A percentile compares a stretch with the other conserved stretches of the same genome.
phyloP scores from a whole-genome alignment of 306 rosid species.

The Cicer judaicum region DNA sequence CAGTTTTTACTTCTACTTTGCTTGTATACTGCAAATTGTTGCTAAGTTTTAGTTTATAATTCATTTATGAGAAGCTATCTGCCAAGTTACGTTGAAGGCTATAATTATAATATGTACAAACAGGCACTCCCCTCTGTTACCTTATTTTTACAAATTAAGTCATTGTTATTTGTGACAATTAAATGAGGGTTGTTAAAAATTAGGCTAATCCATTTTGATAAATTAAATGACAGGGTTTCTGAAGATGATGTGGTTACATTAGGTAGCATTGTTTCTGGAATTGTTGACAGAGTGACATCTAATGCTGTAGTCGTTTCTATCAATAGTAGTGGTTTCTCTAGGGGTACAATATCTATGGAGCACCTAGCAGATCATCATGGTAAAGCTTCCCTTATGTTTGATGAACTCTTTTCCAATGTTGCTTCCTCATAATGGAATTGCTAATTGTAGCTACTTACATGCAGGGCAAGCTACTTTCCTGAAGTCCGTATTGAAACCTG shows the following conservation, averaged over 20 bases:
- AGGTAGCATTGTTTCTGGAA: conserved; percentile 84
- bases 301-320: conserved; percentile 66
- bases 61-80: conserved; percentile 19
- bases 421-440: conserved; percentile 29
- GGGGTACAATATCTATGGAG: conserved; percentile 76
- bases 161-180: conserved; percentile 7
- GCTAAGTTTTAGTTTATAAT: conserved; percentile 14
- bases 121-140: background rate
- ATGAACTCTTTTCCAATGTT: conserved; percentile 27
- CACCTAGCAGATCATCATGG: conserved; percentile 96
- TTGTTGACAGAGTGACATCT: conserved; percentile 73
- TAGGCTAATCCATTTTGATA: conserved; percentile 35
- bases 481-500: conserved; percentile 84
- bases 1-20: conserved; percentile 26
- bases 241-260: conserved; percentile 66
- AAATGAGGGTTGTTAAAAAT: conserved; percentile 54
- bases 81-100: conserved; percentile 19
- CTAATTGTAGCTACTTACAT: conserved; percentile 45
- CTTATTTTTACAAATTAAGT: conserved; percentile 10
- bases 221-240: conserved; percentile 69
- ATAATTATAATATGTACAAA: conserved; percentile 36
- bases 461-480: conserved; percentile 72
- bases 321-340: conserved; percentile 62
- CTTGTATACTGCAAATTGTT: background rate
- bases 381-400: conserved; percentile 43